Percentiles rank a stretch among this genome's conserved stretches.
phyloP scores from a whole-genome alignment of 2,329 filamentous ascomycete genomes.

The Diaporthe ilicicola region DNA sequence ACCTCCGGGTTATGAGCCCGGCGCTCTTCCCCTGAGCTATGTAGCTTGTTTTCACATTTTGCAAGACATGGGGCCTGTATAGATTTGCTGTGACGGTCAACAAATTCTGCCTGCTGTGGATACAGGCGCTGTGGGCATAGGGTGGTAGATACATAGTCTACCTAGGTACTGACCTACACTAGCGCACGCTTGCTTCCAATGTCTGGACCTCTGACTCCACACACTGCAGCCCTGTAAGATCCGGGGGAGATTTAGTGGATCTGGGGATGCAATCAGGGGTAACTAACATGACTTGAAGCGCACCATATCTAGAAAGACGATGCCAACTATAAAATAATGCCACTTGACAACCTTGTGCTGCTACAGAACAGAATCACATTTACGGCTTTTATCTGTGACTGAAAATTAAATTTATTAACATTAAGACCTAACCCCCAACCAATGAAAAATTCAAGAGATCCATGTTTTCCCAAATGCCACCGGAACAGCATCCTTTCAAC shows the following conservation, averaged over 20 bases:
- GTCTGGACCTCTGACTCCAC: neutral
- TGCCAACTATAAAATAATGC: too few species aligned
- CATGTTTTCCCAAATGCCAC: neutral
- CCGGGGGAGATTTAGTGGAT: conserved; percentile 8
- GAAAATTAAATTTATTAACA: neutral
- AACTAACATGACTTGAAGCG: neutral
- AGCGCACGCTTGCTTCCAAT: too few species aligned
- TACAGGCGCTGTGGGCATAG: neutral
- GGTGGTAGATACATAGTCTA: neutral
- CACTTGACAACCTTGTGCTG: neutral
- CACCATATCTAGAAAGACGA: neutral
- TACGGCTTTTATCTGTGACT: neutral
- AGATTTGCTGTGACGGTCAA: neutral
- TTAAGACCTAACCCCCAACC: too few species aligned
- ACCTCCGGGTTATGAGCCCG: conserved; percentile 36
- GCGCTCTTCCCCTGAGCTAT: conserved; percentile 35
- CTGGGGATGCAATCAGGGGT: neutral
- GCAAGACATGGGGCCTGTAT: neutral
- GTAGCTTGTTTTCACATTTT: conserved; percentile 18
- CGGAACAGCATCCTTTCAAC: neutral
- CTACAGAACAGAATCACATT: too few species aligned
- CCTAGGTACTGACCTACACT: too few species aligned
- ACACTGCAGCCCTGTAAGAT: conserved; percentile 9
- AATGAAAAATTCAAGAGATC: neutral
- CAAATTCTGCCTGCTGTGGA: conserved; percentile 5